Conservation (phyloP, 352 stramenopile genomes). For the Aphanomyces astaci region DNA sequence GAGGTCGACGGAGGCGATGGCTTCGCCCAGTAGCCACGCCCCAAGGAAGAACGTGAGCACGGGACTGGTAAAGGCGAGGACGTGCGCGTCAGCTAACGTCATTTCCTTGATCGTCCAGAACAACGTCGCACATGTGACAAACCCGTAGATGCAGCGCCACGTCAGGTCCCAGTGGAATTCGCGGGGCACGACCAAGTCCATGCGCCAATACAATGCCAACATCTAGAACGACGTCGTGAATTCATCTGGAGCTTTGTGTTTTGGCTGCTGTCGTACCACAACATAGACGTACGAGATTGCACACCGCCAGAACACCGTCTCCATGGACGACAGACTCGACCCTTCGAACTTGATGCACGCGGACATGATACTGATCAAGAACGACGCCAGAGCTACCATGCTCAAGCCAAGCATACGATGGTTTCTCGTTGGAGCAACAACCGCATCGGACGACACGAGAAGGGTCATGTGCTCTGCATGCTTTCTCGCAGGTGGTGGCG, state of each 20-base stretch:
- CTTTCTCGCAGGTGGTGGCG: neutral
- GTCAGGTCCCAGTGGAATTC: conserved; percentile 49
- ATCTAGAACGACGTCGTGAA: conserved; percentile 24
- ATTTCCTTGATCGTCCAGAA: conserved; percentile 70
- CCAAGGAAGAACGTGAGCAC: conserved; percentile 61
- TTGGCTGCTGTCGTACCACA: conserved; percentile 24
- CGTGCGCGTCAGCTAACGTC: conserved; percentile 57
- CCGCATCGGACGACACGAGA: neutral
- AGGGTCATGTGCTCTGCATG: neutral
- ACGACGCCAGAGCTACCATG: conserved; percentile 38
- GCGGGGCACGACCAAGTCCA: conserved; percentile 26
- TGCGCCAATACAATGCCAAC: conserved; percentile 26
- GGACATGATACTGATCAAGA: conserved; percentile 48
- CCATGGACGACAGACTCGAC: conserved; percentile 39
- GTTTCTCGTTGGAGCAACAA: neutral
- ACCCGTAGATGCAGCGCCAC: conserved; percentile 48
- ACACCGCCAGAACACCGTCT: conserved; percentile 53
- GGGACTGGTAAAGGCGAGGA: conserved; percentile 58
- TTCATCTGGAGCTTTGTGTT: too few relatives aligned
- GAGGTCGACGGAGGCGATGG: conserved; percentile 36
- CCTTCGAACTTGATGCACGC: conserved; percentile 45
- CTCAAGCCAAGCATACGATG: conserved; percentile 30
- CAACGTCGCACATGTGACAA: conserved; percentile 41
- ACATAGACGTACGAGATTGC: conserved; percentile 38
- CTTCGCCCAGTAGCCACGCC: conserved; percentile 34